Base-by-base conservation (phyloP, 1,284 basidiomycete genomes). In the Vanrija sp. region DNA sequence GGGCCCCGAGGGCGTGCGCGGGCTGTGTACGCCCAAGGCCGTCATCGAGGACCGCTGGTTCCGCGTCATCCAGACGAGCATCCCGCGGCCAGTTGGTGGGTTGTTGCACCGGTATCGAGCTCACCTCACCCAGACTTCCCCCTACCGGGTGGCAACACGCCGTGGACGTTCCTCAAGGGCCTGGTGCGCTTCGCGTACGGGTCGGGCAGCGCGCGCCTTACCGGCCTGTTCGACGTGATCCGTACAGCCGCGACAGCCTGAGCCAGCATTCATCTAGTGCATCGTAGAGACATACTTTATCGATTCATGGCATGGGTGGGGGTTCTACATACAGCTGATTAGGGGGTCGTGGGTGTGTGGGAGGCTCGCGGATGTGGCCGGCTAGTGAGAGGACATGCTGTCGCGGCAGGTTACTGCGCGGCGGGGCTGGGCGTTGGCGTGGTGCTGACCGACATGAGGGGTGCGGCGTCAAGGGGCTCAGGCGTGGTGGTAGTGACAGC, bases 1-100 rank as follows among this genome's bases (percentile, higher is more conserved):
- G 57, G 95, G 95, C 10, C 87, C 89, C 0, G 95, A 98, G 78
- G 95, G 95, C 23, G 80, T 98, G 39, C 84, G 91, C 34, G 80
- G 86, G 4, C 77, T 98, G 46, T 94, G 91, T 44, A 88, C 88
- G 67, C 81, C 87, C 46, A 98, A 98, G 71, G 87, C 88, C 15
- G 84, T 98, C 47, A 85, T 91, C 42, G 80, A 84, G 39, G 95
- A 98, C 75, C 81, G 88, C 45, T 89, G 87, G 81, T 91, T 93
- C 62, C 84, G 85, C 44, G 68, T 86, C 38, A 79, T 95, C 44
- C 85, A 91, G 69, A 98, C 95, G 0, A 79, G 76, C 6, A 97
- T 98, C 61, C 95, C 95, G 21, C 49, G 54, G 25, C 60, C 65
- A 19, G 61, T 65, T 53, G 65, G 65, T 68, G 45, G 62, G 59